Evolutionary conservation across 257 asterid genomes (phyloP).

Genomic region (Petunia axillaris): DNA sequence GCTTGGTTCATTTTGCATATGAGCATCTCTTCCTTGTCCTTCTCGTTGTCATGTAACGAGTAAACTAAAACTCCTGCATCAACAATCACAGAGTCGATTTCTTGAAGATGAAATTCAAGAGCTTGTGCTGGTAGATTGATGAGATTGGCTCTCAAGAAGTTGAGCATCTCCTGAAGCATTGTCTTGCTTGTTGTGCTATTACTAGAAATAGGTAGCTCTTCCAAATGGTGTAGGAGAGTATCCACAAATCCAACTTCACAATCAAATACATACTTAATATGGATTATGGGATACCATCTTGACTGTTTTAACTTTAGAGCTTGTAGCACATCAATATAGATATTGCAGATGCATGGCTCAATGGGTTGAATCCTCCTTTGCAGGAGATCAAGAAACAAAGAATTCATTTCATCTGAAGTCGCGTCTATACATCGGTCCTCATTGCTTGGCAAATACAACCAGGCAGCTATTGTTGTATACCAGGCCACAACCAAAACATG

Average conservation of each 20-base stretch:
- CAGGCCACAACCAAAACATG: too few species aligned
- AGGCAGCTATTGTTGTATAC: too few species aligned
- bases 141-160: background rate
- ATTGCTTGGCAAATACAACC: too few species aligned
- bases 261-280: background rate
- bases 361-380: too few species aligned
- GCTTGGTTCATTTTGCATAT: too few species aligned
- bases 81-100: background rate
- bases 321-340: background rate
- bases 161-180: background rate
- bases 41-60: background rate
- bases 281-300: background rate
- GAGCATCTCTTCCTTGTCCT: background rate
- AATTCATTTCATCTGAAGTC: too few species aligned
- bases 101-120: background rate
- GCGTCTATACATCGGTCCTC: too few species aligned
- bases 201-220: background rate
- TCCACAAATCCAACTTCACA: background rate
- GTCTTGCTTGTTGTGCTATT: background rate
- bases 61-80: background rate
- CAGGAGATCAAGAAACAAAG: too few species aligned
- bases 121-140: background rate
- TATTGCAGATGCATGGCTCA: too few species aligned
- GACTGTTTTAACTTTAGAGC: background rate
- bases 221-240: background rate